Conservation (phyloP, 768 basidiomycete species). For the Boletus eberwhitei region DNA sequence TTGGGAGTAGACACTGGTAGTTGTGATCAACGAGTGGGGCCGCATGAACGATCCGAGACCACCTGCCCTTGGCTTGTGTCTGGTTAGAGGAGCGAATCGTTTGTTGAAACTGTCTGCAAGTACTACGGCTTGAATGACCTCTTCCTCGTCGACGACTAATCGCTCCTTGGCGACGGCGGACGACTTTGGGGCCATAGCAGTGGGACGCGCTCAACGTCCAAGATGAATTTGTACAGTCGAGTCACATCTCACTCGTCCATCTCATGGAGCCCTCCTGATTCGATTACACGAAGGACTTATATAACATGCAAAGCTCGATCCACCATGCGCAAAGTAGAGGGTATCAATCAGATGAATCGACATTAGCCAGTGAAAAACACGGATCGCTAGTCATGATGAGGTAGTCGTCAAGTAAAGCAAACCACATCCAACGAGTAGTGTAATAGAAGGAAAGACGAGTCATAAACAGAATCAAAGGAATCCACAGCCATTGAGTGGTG, state of each 20-base stretch:
- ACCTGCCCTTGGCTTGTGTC: slow-evolving; percentile 80
- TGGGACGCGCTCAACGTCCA: not conserved
- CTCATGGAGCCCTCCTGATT: slow-evolving; percentile 15
- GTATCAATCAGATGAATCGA: slow-evolving; percentile 64
- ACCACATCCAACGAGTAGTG: slow-evolving; percentile 59
- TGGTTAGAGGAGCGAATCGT: slow-evolving; percentile 87
- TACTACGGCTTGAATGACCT: slow-evolving; percentile 90
- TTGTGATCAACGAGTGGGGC: slow-evolving; percentile 16
- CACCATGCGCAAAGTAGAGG: slow-evolving; percentile 33
- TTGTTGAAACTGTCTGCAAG: slow-evolving; percentile 97
- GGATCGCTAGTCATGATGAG: slow-evolving; percentile 64
- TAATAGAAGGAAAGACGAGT: slow-evolving; percentile 34
- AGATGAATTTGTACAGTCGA: slow-evolving; percentile 12
- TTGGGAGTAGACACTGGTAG: slow-evolving; percentile 80
- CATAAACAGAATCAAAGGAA: slow-evolving; percentile 34
- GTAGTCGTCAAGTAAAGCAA: slow-evolving; percentile 53
- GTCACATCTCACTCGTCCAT: slow-evolving; percentile 13
- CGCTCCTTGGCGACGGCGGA: slow-evolving; percentile 57
- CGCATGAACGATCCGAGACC: slow-evolving; percentile 5
- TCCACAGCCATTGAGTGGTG: slow-evolving; percentile 37
- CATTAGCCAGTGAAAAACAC: slow-evolving; percentile 61
- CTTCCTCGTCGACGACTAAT: slow-evolving; percentile 67
- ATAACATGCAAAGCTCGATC: slow-evolving; percentile 32
- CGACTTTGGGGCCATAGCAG: slow-evolving; percentile 57
- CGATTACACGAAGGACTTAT: slow-evolving; percentile 34